Evolutionary conservation across 1,284 basidiomycete species (phyloP), one percentile per base, ranked within the genome.

Genomic region (Phylloboletellus chloephorus): DNA sequence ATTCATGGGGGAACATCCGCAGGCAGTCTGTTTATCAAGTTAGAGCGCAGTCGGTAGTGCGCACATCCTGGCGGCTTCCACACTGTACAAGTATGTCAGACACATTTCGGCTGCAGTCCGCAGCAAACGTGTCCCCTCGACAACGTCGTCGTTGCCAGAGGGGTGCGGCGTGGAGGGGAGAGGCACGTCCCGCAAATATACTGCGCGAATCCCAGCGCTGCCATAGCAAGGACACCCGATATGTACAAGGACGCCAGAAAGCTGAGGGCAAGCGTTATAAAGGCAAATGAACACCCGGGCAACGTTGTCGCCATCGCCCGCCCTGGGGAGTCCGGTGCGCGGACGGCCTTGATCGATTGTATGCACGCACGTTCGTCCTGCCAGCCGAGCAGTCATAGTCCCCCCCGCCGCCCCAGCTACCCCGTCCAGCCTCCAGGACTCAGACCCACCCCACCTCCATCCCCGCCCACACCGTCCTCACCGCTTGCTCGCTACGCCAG

Each of bases 281-380:
- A 60, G 49, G 59, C 60, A 49, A 44, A 41, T 31, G 46, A 41
- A 37, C 32, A 21, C 5, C 31, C 45, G 28, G 30, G 11, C n/a
- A 46, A 46, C 45, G 49, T 44, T 44, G 31, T 39, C 30, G 21
- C 33, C 44, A 26, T 51, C 29, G 46, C 52, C 36, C 31, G 40
- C 20, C 33, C 37, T 21, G 20, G 43, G 39, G 38, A 39, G 26
- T 22, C 43, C 43, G 41, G 53, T 29, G 38, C 39, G 31, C 32
- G 34, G 26, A 33, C 24, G 36, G 16, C 38, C 41, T 33, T 38
- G 17, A 30, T 43, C 41, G 38, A 39, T 43, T 49, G 46, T 56
- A 64, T 60, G 58, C 62, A 65, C 25, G 49, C 58, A 60, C 58
- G 58, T 60, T 60, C 58, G 61, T 60, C 60, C 6, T 47, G 33